These are phyloP conservation scores for Drechslerella coelobrocha DNA, from an alignment of 2,329 filamentous ascomycete genomes.

Conservation along the genomic window DNA sequence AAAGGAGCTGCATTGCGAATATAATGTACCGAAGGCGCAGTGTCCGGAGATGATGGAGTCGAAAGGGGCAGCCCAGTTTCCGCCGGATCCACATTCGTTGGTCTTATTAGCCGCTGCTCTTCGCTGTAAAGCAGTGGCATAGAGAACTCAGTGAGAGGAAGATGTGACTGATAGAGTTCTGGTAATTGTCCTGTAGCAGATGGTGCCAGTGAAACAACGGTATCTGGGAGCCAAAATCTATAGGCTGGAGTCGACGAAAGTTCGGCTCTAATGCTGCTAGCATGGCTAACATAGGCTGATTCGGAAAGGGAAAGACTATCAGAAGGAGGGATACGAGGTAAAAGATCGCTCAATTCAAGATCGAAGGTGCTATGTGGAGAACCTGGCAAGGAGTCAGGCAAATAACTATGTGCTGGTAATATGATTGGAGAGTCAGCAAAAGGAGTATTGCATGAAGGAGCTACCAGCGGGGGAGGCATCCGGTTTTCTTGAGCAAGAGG, in stretches of 20 bases:
- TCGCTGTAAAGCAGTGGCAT: background rate
- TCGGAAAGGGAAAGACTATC: constrained; percentile 15
- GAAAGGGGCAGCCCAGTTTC: constrained; percentile 21
- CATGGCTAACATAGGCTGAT: too few species aligned
- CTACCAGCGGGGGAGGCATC: background rate
- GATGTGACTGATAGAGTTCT: background rate
- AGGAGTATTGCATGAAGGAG: background rate
- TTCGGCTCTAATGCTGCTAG: background rate
- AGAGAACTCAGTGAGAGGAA: constrained; percentile 34
- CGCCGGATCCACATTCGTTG: background rate
- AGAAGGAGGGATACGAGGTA: constrained; percentile 13
- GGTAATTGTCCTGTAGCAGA: background rate
- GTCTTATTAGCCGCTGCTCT: background rate
- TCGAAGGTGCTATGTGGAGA: constrained; percentile 13
- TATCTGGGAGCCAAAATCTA: constrained; percentile 11
- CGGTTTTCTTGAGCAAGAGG: background rate
- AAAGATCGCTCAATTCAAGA: constrained; percentile 4
- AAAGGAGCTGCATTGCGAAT: background rate
- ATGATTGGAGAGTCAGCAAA: background rate
- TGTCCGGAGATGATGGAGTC: constrained; percentile 1
- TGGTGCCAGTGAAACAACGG: constrained; percentile 5
- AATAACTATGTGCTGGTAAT: constrained; percentile 3
- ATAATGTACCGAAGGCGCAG: background rate
- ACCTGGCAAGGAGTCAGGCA: constrained; percentile 24
- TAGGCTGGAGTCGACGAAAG: constrained; percentile 1